Evolutionary conservation across 164 flowering plant species (phyloP), one percentile per base, ranked within the genome.

Genomic region (Kingdonia uniflora): DNA sequence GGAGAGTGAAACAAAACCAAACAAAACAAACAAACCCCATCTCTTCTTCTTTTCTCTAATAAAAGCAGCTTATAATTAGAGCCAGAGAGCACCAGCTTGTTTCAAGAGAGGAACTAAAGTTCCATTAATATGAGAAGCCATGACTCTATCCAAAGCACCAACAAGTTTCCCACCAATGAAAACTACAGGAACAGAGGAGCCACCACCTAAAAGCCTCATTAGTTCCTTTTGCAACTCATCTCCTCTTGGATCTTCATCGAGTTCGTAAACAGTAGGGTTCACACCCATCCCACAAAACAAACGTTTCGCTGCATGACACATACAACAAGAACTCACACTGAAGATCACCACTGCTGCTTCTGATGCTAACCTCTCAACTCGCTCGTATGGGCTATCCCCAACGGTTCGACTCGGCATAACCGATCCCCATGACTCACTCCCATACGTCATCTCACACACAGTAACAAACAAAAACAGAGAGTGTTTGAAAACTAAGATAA

Each of bases 81-180:
- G 95, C 92, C 89, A 84, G 39, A 87, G 89, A 38, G 89, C 89
- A 0, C 96, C 92, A 12, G 92, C 96, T 19, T 84, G 78, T 51
- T 87, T 84, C 58, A 87, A 82, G 12, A 79, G 87, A 14, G 92
- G 86, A 6, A 84, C 92, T 11, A 84, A 75, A 5, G 83, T 56
- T 59, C 96, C 96, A 43, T 71, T 87, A 54, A 87, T 87, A 57
- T 87, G 96, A 7, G 81, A 67, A 12, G 85, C 84, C 92, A 84
- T 80, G 65, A 87, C 85, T 35, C 81, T 57, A 53, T 87, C 92
- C 82, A 84, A 75, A 20, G 81, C 64, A 0, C 95, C 95, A 2
- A 87, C 71, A 16, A 84, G 79, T 60, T 75, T 80, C 0, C 96
- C 96, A 2, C 96, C 96, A 10, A 87, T 60, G 59, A 82, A 87